Conservation (phyloP, 1,284 basidiomycete genomes). For the Ustilago lituana region DNA sequence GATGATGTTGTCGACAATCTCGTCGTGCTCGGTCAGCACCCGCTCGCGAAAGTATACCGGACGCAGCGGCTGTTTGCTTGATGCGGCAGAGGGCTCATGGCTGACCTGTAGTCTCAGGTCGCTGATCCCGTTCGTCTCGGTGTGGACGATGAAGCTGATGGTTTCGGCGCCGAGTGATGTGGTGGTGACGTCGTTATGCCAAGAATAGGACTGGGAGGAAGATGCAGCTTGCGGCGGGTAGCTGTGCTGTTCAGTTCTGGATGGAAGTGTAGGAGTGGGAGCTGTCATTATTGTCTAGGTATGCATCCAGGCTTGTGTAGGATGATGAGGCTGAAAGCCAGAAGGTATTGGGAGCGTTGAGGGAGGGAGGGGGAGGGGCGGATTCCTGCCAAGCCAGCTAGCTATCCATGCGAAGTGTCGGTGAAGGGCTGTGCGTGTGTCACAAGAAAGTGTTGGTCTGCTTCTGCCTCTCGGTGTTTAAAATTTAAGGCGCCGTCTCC, state of each 20-base stretch:
- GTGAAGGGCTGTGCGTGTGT: not conserved
- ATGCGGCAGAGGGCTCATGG: conserved; percentile 22
- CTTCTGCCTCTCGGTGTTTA: too few species aligned
- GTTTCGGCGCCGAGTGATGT: not conserved
- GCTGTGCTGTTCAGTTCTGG: not conserved
- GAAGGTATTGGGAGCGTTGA: too few species aligned
- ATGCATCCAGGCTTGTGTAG: too few species aligned
- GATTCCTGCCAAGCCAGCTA: too few species aligned
- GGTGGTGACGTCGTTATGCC: too few species aligned
- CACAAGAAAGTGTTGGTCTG: not conserved
- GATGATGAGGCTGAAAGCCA: not conserved
- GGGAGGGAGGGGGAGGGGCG: too few species aligned
- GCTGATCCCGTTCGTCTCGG: conserved; percentile 22
- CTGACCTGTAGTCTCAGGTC: conserved; percentile 47
- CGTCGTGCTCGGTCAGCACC: conserved; percentile 37
- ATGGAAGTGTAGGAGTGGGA: not conserved
- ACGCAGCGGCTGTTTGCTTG: conserved; percentile 25
- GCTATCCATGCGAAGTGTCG: too few species aligned
- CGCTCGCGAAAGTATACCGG: conserved; percentile 54
- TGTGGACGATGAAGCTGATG: conserved; percentile 39
- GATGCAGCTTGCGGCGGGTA: conserved; percentile 6
- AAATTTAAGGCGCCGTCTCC: too few species aligned
- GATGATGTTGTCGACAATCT: conserved; percentile 57
- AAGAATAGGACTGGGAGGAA: not conserved
- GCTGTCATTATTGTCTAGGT: conserved; percentile 6